These are phyloP conservation scores for Mucor racemosus DNA, from an alignment of 371 early-diverging fungal genomes.

Conservation along the genomic window DNA sequence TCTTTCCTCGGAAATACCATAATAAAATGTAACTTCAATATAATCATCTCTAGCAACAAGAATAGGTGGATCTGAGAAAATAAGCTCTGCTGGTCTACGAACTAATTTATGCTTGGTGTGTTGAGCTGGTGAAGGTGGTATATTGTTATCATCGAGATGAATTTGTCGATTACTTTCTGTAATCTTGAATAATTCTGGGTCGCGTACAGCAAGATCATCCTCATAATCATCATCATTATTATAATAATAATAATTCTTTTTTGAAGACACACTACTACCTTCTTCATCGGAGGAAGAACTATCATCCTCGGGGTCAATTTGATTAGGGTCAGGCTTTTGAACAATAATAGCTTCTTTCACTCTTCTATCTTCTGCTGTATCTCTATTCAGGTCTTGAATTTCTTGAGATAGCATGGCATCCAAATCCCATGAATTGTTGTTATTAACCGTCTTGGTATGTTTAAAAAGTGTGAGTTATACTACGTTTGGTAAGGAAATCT, in stretches of 20 bases:
- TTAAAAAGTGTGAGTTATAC: not conserved
- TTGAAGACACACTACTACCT: not conserved
- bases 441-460: slow-evolving; percentile 8
- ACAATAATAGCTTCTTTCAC: slow-evolving; percentile 53
- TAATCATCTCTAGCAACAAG: slow-evolving; percentile 37
- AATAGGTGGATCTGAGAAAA: slow-evolving; percentile 45
- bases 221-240: slow-evolving; percentile 55
- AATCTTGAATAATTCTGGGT: slow-evolving; percentile 53
- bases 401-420: slow-evolving; percentile 43
- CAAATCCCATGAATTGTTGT: slow-evolving; percentile 20
- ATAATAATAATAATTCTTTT: slow-evolving; percentile 24
- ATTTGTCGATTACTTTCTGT: slow-evolving; percentile 54
- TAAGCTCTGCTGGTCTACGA: slow-evolving; percentile 38
- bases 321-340: slow-evolving; percentile 50
- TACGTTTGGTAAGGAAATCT: not conserved
- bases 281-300: slow-evolving; percentile 22
- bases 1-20: slow-evolving; percentile 35
- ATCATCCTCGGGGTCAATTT: slow-evolving; percentile 37
- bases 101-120: slow-evolving; percentile 16
- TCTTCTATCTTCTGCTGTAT: slow-evolving; percentile 46
- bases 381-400: slow-evolving; percentile 51
- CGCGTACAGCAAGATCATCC: slow-evolving; percentile 51
- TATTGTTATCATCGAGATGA: slow-evolving; percentile 31
- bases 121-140: slow-evolving; percentile 16
- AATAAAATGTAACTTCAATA: slow-evolving; percentile 43